Base-by-base conservation (phyloP, 177 flowering plant genomes). In the Telopea speciosissima region DNA sequence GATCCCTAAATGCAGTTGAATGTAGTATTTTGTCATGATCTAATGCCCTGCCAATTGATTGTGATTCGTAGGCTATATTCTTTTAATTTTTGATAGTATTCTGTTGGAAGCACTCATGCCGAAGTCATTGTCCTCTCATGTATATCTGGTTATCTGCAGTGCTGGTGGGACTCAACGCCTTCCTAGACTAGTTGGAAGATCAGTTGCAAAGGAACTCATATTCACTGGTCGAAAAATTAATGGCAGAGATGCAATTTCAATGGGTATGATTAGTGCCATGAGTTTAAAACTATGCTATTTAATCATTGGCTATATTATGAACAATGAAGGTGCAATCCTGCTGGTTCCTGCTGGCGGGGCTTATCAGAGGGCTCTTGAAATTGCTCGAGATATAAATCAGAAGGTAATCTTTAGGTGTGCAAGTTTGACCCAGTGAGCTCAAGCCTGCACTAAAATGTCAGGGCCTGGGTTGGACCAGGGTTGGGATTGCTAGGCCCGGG, bases 81-180 rank as follows among this genome's bases (percentile, higher is more conserved):
- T 49, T 16, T 49, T 49, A 49, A 19, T 13, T 12, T 49, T 49
- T 40, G 8, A 62, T 31, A 12, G 24, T 56, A 31, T 36, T 17
- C n/a, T 62, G 2, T 40, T 72, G 8, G 36, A 62, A 62, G 7
- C n/a, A 17, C 1, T 40, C 28, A 25, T 65, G 33, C 24, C 65
- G 24, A 31, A 49, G 26, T 13, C 26, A n/a, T 19, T 63, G 22
- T 14, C 66, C 49, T 49, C 52, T 22, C 26, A 67, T 45, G 44
- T 14, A 62, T 8, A 54, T 12, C n/a, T 66, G 33, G 28, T 63
- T 77, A 54, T 70, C 63, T 75, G 26, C 90, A 92, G 97, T 76
- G 97, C 94, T 59, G 97, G 97, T 74, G 99, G 97, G 33, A 92
- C 99, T 31, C 91, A 86, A 72, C 85, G 97, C 58, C 97, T 95